Percentiles rank a stretch among this genome's conserved stretches.
These are phyloP conservation scores for Mycena latifolia DNA, from an alignment of 768 basidiomycete species.

Conservation along the genomic window DNA sequence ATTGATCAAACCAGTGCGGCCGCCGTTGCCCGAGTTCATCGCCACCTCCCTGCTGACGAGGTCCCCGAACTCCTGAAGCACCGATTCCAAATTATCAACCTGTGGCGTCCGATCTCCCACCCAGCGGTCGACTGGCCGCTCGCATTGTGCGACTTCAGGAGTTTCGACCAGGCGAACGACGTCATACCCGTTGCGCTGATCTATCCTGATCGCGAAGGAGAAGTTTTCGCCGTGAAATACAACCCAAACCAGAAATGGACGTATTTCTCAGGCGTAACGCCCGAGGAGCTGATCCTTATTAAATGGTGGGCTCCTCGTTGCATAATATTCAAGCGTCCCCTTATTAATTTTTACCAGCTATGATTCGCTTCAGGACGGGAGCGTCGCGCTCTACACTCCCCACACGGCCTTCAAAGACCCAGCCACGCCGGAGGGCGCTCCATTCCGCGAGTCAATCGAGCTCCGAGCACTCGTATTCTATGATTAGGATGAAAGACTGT, in stretches of 20 bases:
- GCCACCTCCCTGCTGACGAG: constrained; percentile 62
- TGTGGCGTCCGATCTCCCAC: constrained; percentile 68
- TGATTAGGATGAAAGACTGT: constrained; percentile 19
- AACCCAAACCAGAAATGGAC: constrained; percentile 65
- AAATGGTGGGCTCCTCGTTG: constrained; percentile 55
- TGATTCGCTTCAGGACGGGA: constrained; percentile 30
- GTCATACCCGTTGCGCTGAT: constrained; percentile 58
- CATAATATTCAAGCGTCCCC: background rate
- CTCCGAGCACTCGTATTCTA: constrained; percentile 33
- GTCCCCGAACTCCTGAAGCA: constrained; percentile 56
- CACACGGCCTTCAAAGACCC: constrained; percentile 30
- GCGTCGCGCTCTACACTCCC: constrained; percentile 28
- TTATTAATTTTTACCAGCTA: background rate
- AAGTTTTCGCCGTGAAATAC: constrained; percentile 61
- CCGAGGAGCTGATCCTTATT: constrained; percentile 39
- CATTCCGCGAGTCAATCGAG: constrained; percentile 31
- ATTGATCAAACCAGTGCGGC: constrained; percentile 65
- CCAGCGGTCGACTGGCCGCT: constrained; percentile 65
- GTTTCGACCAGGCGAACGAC: constrained; percentile 51
- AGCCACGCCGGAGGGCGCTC: constrained; percentile 26
- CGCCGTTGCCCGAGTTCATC: constrained; percentile 59
- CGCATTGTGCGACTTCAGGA: constrained; percentile 63
- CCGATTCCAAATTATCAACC: constrained; percentile 71
- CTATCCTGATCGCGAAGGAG: constrained; percentile 64
- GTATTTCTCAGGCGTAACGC: constrained; percentile 44